Evolutionary conservation across 148 eudicot genomes (phyloP).

Genomic region (Amaranthus hypochondriacus): DNA sequence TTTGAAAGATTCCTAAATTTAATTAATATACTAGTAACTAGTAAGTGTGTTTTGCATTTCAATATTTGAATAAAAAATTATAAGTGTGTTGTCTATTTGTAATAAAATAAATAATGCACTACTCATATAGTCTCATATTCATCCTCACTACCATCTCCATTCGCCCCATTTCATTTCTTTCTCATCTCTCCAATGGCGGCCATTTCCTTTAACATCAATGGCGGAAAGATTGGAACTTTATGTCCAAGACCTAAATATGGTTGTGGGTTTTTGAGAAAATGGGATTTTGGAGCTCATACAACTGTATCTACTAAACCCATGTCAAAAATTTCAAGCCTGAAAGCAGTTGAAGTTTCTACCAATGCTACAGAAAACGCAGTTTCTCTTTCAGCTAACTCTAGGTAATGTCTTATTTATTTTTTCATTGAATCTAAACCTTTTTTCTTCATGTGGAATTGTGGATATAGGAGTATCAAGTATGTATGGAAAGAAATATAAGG

Average conservation of each 20-base stretch:
- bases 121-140: too few species aligned
- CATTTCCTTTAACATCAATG: conserved; percentile 14
- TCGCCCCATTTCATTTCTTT: not conserved
- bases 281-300: conserved; percentile 19
- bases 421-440: not conserved
- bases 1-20: too few species aligned
- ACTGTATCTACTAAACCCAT: conserved; percentile 17
- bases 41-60: too few species aligned
- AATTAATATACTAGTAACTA: too few species aligned
- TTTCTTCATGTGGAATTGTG: not conserved
- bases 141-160: not conserved
- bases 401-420: conserved; percentile 16
- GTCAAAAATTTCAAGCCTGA: conserved; percentile 10
- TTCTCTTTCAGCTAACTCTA: conserved; percentile 27
- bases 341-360: conserved; percentile 24
- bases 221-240: conserved; percentile 22
- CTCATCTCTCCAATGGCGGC: conserved; percentile 34
- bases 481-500: too few species aligned
- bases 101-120: not conserved
- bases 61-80: not conserved
- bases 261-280: conserved; percentile 24
- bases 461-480: not conserved
- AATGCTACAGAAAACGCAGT: conserved; percentile 20
- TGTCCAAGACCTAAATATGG: conserved; percentile 17
- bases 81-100: not conserved